Conservation (phyloP, 169 alveolate genomes). For the Eimeria necatrix region DNA sequence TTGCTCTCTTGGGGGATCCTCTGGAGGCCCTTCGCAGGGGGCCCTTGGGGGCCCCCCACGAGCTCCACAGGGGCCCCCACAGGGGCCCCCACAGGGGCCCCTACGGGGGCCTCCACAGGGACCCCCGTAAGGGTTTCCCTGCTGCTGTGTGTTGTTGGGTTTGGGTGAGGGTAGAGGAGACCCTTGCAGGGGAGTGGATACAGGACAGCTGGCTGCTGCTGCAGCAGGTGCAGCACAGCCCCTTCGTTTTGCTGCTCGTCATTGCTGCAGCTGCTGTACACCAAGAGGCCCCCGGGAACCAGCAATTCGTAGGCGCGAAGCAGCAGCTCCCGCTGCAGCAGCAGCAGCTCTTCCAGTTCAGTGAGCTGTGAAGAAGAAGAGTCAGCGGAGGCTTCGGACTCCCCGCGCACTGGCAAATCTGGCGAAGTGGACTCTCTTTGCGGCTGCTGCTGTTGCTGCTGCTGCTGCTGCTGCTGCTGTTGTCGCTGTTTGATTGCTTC, state of each 20-base stretch:
- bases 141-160: too few relatives aligned
- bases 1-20: too few relatives aligned
- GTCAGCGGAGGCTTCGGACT: not conserved
- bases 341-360: not conserved
- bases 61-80: too few relatives aligned
- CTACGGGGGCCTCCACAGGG: too few relatives aligned
- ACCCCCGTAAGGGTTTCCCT: too few relatives aligned
- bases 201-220: not conserved
- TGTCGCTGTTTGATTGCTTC: not conserved
- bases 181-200: not conserved
- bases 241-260: constrained; percentile 85
- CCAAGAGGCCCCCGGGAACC: constrained; percentile 81
- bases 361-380: not conserved
- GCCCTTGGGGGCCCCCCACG: too few relatives aligned
- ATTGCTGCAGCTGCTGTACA: constrained; percentile 85
- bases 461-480: constrained; percentile 35
- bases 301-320: constrained; percentile 33
- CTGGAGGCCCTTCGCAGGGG: too few relatives aligned
- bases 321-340: constrained; percentile 40
- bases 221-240: constrained; percentile 74
- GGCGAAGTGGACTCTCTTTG: not conserved
- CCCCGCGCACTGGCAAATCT: not conserved
- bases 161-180: not conserved
- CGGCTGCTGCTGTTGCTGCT: constrained; percentile 24
- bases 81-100: too few relatives aligned